A percentile compares a stretch with the other conserved stretches of the same genome.
Conservation (phyloP, 768 basidiomycete genomes). For the Serendipita indica region DNA sequence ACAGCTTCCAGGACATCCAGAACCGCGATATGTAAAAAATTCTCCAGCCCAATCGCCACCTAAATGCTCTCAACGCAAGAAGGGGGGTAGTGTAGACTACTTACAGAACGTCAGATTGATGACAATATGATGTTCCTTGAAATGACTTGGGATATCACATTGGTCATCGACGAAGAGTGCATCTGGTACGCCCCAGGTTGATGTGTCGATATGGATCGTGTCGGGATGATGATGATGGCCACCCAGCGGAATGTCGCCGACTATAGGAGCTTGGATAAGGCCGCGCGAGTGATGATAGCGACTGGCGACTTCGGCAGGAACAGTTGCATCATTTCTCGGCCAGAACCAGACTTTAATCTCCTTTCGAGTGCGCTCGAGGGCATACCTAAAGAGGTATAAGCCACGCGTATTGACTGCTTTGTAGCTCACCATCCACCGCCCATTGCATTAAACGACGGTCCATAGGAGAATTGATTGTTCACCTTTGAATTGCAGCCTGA, state of each 20-base stretch:
- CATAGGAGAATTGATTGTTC: slow-evolving; percentile 12
- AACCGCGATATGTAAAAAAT: slow-evolving; percentile 20
- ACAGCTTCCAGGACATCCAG: slow-evolving; percentile 15
- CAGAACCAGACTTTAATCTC: slow-evolving; percentile 20
- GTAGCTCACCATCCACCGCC: slow-evolving; percentile 19
- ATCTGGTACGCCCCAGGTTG: slow-evolving; percentile 10
- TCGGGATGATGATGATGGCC: slow-evolving; percentile 1
- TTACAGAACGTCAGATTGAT: slow-evolving; percentile 17
- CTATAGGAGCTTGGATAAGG: background rate
- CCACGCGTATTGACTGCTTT: background rate
- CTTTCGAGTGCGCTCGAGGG: slow-evolving; percentile 13
- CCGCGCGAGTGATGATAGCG: slow-evolving; percentile 9
- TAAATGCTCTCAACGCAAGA: slow-evolving; percentile 10
- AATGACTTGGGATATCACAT: slow-evolving; percentile 22
- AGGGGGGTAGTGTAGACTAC: background rate
- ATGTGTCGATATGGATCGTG: background rate
- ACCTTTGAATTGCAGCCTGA: slow-evolving; percentile 45
- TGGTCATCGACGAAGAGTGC: slow-evolving; percentile 19
- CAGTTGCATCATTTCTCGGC: slow-evolving; percentile 19
- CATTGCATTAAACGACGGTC: slow-evolving; percentile 12
- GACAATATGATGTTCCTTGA: slow-evolving; percentile 15
- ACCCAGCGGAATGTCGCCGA: background rate
- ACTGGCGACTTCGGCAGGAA: slow-evolving; percentile 20
- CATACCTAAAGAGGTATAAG: slow-evolving; percentile 14
- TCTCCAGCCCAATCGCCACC: slow-evolving; percentile 42